Evolutionary conservation across 139 green algal species (phyloP).

Genomic region (Pedinophyceae sp.): DNA sequence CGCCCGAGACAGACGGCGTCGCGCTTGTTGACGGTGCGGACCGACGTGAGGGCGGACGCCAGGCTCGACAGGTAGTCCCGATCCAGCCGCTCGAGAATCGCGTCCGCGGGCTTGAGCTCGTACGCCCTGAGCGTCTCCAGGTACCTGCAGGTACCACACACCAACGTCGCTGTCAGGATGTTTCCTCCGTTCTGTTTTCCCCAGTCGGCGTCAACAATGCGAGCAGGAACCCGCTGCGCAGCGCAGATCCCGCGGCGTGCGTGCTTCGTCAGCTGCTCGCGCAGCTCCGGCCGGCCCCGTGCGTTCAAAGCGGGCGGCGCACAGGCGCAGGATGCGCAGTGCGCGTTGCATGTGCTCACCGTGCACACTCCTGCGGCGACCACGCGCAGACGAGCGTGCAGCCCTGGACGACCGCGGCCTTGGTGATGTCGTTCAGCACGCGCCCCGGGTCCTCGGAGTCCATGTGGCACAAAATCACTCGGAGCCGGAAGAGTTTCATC

Average conservation of each 20-base stretch:
- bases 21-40: constrained; percentile 61
- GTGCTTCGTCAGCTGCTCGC: no score
- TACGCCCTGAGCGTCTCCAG: constrained; percentile 86
- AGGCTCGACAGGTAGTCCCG: constrained; percentile 65
- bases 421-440: constrained; percentile 53
- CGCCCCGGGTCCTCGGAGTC: constrained; percentile 71
- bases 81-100: constrained; percentile 48
- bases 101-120: constrained; percentile 69
- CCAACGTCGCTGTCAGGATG: no score
- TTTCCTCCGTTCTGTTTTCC: constrained; percentile 3
- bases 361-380: constrained; percentile 35
- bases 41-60: constrained; percentile 37
- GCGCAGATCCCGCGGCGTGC: no score
- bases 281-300: no score
- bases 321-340: no score
- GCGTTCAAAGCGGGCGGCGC: no score
- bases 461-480: constrained; percentile 67
- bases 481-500: constrained; percentile 49
- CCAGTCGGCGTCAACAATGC: no score
- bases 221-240: no score
- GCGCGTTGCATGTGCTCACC: no score
- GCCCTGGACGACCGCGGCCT: constrained; percentile 50
- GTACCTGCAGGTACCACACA: no score
- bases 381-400: constrained; percentile 77
- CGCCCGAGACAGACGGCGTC: constrained; percentile 52